Evolutionary conservation across 495 filamentous ascomycete genomes (phyloP), one percentile per base, ranked within the genome.

Genomic region (Penicillium turbatum): DNA sequence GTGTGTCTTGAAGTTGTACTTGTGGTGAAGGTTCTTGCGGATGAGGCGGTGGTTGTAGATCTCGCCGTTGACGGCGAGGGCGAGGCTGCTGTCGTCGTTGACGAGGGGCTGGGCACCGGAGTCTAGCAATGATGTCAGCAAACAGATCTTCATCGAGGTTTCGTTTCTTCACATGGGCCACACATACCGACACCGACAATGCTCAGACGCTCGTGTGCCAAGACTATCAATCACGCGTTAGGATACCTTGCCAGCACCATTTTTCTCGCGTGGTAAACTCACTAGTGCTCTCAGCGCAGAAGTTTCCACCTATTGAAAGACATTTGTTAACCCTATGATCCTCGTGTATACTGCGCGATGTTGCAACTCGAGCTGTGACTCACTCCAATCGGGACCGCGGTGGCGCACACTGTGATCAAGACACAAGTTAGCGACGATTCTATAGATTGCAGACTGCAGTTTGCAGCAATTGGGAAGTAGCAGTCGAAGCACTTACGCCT

Each of bases 31-130:
- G 55, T 73, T 76, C 73, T 96, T 97, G 57, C 93, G 85, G 59
- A 98, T 76, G 59, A 96, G 82, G 57, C 91, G 85, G 75, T 98
- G 93, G 82, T 98, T 98, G 80, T 98, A 98, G 70, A 98, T 98
- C 73, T 98, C 93, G 73, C 93, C 93, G 73, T 98, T 98, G 84
- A 97, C 93, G 53, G 93, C 93, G 44, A 98, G 82, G 52, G 90
- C 85, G 57, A 98, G 84, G 55, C 81, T 86, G 49, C 83, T 86
- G 65, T 96, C 92, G 48, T 90, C 84, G 78, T 88, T 97, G 72
- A 93, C 85, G 41, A 98, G 81, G 45, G 93, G 93, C 73, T 98
- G 93, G 35, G 93, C 93, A 64, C 93, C 93, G 63, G 85, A 88
- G 73, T 96, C 93, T 95, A 61, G 32, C 36, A 2, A 54, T 29